Evolutionary conservation across 192 early-diverging fungal genomes (phyloP), one percentile per base, ranked within the genome.

Genomic region (Coemansia sp.): DNA sequence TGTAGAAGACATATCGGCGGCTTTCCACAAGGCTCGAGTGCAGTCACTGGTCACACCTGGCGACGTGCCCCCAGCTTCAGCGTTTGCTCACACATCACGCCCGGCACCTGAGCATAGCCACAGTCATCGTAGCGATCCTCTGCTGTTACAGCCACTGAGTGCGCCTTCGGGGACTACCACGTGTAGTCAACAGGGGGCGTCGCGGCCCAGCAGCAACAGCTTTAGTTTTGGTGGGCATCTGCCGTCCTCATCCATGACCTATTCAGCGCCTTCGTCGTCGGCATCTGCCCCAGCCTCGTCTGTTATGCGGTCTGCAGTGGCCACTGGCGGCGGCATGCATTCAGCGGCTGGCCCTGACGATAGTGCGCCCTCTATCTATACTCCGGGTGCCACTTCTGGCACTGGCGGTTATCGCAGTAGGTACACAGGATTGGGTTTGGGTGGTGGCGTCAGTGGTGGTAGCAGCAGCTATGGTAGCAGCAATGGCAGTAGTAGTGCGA

Each of bases 11-110:
- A 65, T 74, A 20, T 74, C 77, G 58, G 72, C 65, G 32, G 68
- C 72, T 11, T 58, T 75, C 65, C 60, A 75, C 73, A 70, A 74
- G 62, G 65, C 79, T 68, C 79, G 74, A 64, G 79, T 82, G 64
- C 79, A 82, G 71, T 75, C 79, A 38, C 64, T 81, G 22, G 53
- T 76, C 32, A 45, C 68, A 50, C 55, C 63, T 34, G 38, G 38
- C 32, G 62, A 67, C 53, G 49, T 64, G 56, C 67, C 78, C 18
- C 22, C 70, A n/a, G 27, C 47, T 18, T 52, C 60, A 29, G 30
- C 43, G n/a, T 39, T 20, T 30, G 47, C 62, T 22, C 20, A 52
- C 30, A 52, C 58, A 50, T 73, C 74, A 62, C 55, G 74, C 13
- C 71, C 68, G 27, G 68, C 74, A 44, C 61, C 68, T 13, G 79